Base-by-base conservation (phyloP, 805 yeast genomes). In the Ogataea degrootiae region DNA sequence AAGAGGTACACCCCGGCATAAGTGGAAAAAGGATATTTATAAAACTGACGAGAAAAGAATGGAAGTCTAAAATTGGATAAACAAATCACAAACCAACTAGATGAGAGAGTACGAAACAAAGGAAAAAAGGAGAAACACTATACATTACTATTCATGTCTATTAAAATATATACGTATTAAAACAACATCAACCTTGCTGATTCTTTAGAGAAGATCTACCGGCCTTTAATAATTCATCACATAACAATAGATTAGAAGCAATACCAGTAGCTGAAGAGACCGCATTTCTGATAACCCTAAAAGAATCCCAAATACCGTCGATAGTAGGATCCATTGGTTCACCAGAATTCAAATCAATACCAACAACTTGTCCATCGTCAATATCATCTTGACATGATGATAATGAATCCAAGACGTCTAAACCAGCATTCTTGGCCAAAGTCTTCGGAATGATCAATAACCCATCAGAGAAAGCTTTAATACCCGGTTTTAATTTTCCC, bases 301-400 rank as follows among this genome's bases (percentile, higher is more conserved):
- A 94, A 23, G 96, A 87, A 69, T 94, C 99, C 96, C 97, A 94
- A 49, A 94, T 81, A 51, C 99, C 99, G 63, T 88, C 96, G 45
- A 87, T 77, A 7, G 88, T 77, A 42, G 99, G 97, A 63, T 92
- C 97, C 79, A 92, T 83, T 43, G 97, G 94, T 64, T 91, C 97
- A 37, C 99, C 99, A 11, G 92, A 77, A 51, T 79, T 80, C 55
- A 94, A 76, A 66, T 94, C 96, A 46, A 94, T 83, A 48, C 99
- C 99, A 39, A 91, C 96, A 33, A 81, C 79, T 59, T 86, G 82
- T 44, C 85, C 94, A 41, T 85, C 94, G 39, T 75, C 79, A 48
- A 84, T 77, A 66, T 87, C 96, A 68, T 94, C 99, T 69, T 89
- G 96, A 58, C 96, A 89, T 47, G 83, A 78, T 26, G 94, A 82